Evolutionary conservation across 148 eudicot genomes (phyloP).

Genomic region (Vaccinium myrtillus): DNA sequence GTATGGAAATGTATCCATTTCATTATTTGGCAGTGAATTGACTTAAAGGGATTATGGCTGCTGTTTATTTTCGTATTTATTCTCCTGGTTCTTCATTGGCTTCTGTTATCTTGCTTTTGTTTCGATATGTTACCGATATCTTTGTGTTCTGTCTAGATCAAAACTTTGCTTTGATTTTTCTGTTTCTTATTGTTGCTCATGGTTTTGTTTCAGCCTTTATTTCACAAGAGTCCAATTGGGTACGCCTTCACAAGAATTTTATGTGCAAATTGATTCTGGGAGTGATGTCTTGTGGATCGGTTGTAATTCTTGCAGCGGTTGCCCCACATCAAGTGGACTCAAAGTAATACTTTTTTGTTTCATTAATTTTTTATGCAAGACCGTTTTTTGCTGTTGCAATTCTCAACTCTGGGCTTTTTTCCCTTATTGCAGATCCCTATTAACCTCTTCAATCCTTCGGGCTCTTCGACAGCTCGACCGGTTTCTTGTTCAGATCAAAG

Average conservation of each 20-base stretch:
- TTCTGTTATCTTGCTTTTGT: not conserved
- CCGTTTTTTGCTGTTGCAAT: not conserved
- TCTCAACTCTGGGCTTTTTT: not conserved
- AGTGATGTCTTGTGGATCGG: conserved; percentile 93
- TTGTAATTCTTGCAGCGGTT: conserved; percentile 76
- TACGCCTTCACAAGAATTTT: conserved; percentile 88
- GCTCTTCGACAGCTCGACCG: conserved; percentile 62
- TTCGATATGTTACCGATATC: conserved; percentile 1
- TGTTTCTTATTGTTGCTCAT: conserved; percentile 5
- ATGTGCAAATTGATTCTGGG: conserved; percentile 97
- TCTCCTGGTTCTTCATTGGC: not conserved
- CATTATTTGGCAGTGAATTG: not conserved
- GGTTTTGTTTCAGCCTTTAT: conserved; percentile 55
- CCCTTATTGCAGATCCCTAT: conserved; percentile 45
- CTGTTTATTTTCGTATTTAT: not conserved
- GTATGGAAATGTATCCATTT: not conserved
- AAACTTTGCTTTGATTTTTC: not conserved
- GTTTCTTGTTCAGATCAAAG: conserved; percentile 78
- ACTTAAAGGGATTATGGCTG: not conserved
- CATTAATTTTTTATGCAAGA: conserved; percentile 48
- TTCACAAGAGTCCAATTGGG: conserved; percentile 83
- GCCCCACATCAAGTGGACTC: conserved; percentile 83
- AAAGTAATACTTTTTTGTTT: conserved; percentile 53
- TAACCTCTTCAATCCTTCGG: conserved; percentile 59
- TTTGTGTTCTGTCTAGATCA: conserved; percentile 7